A percentile compares a stretch with the other conserved stretches of the same genome.
Evolutionary conservation across 306 rosid species (phyloP).

Genomic region (Abrus pulchellus): DNA sequence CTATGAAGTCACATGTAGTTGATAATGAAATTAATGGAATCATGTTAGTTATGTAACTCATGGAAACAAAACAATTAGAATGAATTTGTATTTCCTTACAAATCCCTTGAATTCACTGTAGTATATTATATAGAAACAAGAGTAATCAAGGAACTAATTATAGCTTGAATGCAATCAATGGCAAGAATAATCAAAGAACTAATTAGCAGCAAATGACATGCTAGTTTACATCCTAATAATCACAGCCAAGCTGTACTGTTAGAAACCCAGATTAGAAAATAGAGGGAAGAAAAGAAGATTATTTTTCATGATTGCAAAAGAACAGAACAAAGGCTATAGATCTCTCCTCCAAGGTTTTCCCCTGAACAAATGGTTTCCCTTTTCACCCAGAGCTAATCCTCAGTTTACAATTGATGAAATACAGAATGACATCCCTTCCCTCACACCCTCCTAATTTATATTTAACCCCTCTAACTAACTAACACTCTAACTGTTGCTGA

Average conservation of each 20-base stretch:
- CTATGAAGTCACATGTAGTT: slow-evolving; percentile 8
- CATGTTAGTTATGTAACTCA: not conserved
- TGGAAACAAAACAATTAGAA: slow-evolving; percentile 30
- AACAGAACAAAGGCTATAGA: not conserved
- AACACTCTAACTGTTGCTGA: not conserved
- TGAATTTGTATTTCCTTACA: slow-evolving; percentile 21
- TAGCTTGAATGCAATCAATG: slow-evolving; percentile 31
- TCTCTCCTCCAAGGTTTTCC: not conserved
- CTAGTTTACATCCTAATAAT: slow-evolving; percentile 24
- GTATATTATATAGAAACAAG: not conserved
- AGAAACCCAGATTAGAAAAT: not conserved
- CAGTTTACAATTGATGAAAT: slow-evolving; percentile 2
- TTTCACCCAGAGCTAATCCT: not conserved
- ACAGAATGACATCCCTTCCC: not conserved
- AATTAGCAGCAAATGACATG: slow-evolving; percentile 28
- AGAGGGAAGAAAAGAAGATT: not conserved
- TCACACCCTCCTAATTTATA: not conserved
- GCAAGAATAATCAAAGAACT: not conserved
- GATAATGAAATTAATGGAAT: slow-evolving; percentile 15
- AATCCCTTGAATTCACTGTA: slow-evolving; percentile 23
- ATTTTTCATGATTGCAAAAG: slow-evolving; percentile 1
- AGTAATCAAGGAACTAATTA: slow-evolving; percentile 21
- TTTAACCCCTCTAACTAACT: not conserved
- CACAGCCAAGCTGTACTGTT: not conserved
- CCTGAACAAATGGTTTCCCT: not conserved